Conservation (phyloP, 2,329 filamentous ascomycete genomes). For the Xylaria sp. region DNA sequence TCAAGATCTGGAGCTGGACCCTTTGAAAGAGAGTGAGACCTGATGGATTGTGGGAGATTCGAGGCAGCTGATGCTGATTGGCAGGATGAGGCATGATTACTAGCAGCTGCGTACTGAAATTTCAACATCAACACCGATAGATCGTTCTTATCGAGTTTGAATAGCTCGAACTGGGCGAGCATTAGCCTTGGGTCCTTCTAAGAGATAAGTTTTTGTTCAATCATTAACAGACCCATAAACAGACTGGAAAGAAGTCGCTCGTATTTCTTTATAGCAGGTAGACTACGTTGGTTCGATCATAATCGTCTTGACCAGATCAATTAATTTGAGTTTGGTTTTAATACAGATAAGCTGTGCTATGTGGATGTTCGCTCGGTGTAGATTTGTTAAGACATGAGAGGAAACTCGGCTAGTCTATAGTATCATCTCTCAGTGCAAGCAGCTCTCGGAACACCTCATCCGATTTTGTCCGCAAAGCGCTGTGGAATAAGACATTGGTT, state of each 20-base stretch:
- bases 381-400: not conserved
- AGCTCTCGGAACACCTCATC: constrained; percentile 82
- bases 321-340: not conserved
- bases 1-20: too few species aligned
- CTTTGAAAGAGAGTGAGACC: too few species aligned
- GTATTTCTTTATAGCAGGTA: not conserved
- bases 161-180: not conserved
- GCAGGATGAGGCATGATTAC: too few species aligned
- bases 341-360: not conserved
- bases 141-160: not conserved
- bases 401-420: constrained; percentile 59
- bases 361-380: not conserved
- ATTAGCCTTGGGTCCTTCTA: not conserved
- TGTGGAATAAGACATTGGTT: constrained; percentile 89
- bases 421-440: constrained; percentile 79
- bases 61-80: too few species aligned
- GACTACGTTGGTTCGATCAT: not conserved
- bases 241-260: not conserved
- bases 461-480: constrained; percentile 77
- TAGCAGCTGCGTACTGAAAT: too few species aligned
- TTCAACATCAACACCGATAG: not conserved
- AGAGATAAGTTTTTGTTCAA: not conserved
- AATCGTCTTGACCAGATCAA: not conserved
- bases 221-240: not conserved
- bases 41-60: too few species aligned